Evolutionary conservation across 495 filamentous ascomycete genomes (phyloP).

Genomic region (Penicillium coffeae): DNA sequence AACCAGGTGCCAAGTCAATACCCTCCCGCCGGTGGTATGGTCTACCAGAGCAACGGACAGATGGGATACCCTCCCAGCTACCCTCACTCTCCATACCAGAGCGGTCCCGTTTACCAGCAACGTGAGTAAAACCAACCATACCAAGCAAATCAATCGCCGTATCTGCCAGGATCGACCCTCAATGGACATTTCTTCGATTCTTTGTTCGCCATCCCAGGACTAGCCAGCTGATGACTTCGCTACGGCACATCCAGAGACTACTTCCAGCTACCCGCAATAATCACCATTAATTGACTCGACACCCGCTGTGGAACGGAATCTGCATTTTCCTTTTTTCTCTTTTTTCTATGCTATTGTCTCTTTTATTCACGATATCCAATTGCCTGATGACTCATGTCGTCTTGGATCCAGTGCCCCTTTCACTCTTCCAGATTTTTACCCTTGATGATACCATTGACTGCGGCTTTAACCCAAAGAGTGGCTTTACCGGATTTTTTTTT

Average conservation of each 20-base stretch:
- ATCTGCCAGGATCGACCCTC: conserved; percentile 14
- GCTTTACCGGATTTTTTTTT: conserved; percentile 15
- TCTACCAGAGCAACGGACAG: conserved; percentile 59
- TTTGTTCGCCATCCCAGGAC: conserved; percentile 12
- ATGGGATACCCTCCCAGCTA: conserved; percentile 68
- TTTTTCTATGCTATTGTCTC: conserved; percentile 6
- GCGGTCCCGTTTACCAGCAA: conserved; percentile 73
- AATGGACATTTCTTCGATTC: not conserved
- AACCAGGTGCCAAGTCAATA: conserved; percentile 64
- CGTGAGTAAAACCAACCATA: conserved; percentile 47
- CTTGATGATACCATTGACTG: conserved; percentile 43
- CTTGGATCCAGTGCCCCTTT: conserved; percentile 20
- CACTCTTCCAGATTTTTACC: conserved; percentile 31
- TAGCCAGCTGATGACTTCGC: conserved; percentile 25
- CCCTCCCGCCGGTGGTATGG: conserved; percentile 51
- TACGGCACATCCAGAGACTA: conserved; percentile 37
- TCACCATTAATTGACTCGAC: conserved; percentile 10
- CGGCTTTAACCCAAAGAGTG: conserved; percentile 36
- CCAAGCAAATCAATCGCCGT: conserved; percentile 15
- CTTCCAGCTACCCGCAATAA: conserved; percentile 46
- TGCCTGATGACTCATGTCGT: conserved; percentile 37
- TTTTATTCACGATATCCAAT: conserved; percentile 40
- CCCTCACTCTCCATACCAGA: conserved; percentile 72
- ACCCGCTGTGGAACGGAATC: conserved; percentile 18
- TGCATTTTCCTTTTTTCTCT: conserved; percentile 17